Conservation (phyloP, 257 asterid genomes). For the Solanum appendiculatum region DNA sequence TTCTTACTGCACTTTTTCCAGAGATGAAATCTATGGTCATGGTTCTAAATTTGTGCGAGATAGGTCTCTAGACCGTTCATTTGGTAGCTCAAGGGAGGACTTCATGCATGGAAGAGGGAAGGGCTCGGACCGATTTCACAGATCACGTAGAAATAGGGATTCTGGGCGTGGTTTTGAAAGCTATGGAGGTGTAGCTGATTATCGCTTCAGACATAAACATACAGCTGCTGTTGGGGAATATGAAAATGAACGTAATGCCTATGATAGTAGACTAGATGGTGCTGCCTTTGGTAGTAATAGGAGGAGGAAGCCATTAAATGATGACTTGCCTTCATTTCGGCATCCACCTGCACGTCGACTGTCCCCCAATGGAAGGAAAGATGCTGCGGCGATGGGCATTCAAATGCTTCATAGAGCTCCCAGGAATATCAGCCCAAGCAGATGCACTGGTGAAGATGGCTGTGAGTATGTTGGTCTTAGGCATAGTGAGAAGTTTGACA, state of each 20-base stretch:
- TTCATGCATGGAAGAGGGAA: conserved; percentile 67
- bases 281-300: conserved; percentile 15
- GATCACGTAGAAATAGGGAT: conserved; percentile 25
- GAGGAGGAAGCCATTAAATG: conserved; percentile 35
- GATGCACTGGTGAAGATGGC: not conserved
- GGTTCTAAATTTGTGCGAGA: conserved; percentile 43
- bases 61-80: conserved; percentile 35
- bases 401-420: not conserved
- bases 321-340: not conserved
- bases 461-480: not conserved
- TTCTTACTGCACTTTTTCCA: conserved; percentile 23
- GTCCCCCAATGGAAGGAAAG: not conserved
- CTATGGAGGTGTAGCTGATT: conserved; percentile 32
- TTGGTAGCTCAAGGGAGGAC: conserved; percentile 38
- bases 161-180: conserved; percentile 43
- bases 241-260: conserved; percentile 39
- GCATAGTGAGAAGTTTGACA: not conserved
- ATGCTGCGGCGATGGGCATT: not conserved
- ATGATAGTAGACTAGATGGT: conserved; percentile 28
- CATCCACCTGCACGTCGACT: not conserved
- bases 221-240: conserved; percentile 26
- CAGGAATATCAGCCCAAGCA: not conserved
- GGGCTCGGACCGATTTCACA: conserved; percentile 29
- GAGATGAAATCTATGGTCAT: conserved; percentile 47
- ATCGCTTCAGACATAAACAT: conserved; percentile 43